Evolutionary conservation across 2,329 filamentous ascomycete species (phyloP).

Genomic region (Tothia fuscella): DNA sequence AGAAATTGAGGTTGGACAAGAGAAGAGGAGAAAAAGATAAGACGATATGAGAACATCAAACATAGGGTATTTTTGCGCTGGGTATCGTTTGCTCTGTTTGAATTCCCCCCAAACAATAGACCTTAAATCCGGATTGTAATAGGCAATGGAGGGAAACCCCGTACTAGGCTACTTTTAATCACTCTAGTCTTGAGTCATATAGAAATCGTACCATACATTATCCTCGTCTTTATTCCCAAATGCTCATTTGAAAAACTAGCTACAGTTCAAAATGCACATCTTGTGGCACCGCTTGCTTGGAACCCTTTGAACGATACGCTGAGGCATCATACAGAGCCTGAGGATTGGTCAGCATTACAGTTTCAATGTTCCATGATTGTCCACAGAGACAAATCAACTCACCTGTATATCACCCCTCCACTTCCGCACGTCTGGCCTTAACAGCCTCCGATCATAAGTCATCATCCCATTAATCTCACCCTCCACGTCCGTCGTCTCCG

Average conservation of each 20-base stretch:
- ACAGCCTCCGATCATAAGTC: conserved; percentile 45
- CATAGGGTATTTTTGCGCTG: neutral
- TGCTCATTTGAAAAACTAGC: too few relatives aligned
- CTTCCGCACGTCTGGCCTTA: neutral
- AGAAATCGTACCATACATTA: neutral
- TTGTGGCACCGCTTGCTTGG: neutral
- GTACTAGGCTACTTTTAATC: too few relatives aligned
- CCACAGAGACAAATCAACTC: neutral
- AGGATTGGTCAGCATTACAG: neutral
- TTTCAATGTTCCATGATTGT: neutral
- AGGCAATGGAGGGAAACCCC: too few relatives aligned
- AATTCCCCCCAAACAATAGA: too few relatives aligned
- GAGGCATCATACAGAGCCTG: conserved; percentile 2
- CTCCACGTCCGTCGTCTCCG: conserved; percentile 42
- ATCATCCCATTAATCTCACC: conserved; percentile 59
- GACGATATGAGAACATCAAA: neutral
- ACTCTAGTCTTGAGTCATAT: neutral
- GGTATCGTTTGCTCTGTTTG: neutral
- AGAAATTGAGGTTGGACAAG: neutral
- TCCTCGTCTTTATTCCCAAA: neutral
- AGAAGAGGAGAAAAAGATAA: neutral
- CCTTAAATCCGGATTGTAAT: too few relatives aligned
- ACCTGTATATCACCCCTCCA: conserved; percentile 2
- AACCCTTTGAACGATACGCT: neutral
- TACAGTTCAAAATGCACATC: neutral